Evolutionary conservation across 192 early-diverging fungal genomes (phyloP), one percentile per base, ranked within the genome.

Genomic region (Obelidium mucronatum): DNA sequence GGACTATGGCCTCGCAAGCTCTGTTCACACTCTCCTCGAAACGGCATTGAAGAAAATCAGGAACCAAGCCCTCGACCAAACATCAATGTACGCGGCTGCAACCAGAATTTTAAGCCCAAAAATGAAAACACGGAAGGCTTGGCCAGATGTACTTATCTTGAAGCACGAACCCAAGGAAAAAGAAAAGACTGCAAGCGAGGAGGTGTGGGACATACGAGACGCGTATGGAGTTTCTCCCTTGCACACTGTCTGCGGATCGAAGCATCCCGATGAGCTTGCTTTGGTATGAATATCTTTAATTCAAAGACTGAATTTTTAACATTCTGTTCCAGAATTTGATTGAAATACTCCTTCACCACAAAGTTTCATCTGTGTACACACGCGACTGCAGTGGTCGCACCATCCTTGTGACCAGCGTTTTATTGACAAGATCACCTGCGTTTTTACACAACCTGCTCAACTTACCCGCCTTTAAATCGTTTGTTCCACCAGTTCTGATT

Each of bases 341-440:
- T 35, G 30, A 64, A 37, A 64, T 40, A 4, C 62, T 64, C 31
- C 35, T 64, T 8, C 62, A 64, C 35, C 62, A 64, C 35, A 11
- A 40, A 19, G 62, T 36, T 13, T 34, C 11, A 24, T 40, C 36
- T 40, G n/a, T 40, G 31, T 40, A 35, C 26, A 15, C 15, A 35
- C 62, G 62, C 1, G 62, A 64, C 36, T 40, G 34, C 35, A 13
- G 13, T 19, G 62, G 62, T 19, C 62, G 62, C 62, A 64, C 62
- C 17, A 5, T 64, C 1, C 36, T 64, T 8, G 24, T 24, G 13
- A 31, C 24, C 35, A 13, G 30, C 5, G 62, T 64, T 33, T 8
- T 64, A 15, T n/a, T 17, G 11, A 6, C 22, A 11, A 24, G 62
- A 13, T 64, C 62, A 8, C 34, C 62, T 13, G 28, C 15, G 35